Evolutionary conservation across 2,329 filamentous ascomycete genomes (phyloP), one percentile per base, ranked within the genome.

Genomic region (Chalaropsis thielavioides): DNA sequence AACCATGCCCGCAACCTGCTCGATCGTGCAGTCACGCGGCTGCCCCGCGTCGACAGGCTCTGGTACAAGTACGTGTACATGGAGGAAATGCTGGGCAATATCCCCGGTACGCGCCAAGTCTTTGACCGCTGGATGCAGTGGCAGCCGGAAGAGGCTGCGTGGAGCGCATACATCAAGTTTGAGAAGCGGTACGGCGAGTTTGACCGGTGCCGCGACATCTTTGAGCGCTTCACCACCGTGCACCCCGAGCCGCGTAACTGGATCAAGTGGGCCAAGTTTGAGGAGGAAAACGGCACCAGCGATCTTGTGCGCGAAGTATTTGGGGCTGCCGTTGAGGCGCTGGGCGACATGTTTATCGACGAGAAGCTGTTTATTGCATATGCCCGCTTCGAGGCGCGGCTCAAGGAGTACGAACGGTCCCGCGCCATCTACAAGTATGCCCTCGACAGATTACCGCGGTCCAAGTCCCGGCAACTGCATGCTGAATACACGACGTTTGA

Each of bases 61-160:
- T 99, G 94, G 94, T 99, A 96, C 79, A 97, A 97, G 75, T 99
- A 96, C 79, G 90, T 95, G 31, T 96, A 95, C 74, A 95, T 96
- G 88, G 92, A 97, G 78, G 94, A 99, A 81, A 97, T 92, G 76
- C 81, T 99, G 64, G 91, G 91, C 6, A 96, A 99, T 71, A 86
- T 99, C 61, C 85, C 92, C 2, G 94, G 92, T 43, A 95, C 91
- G 2, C 81, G 94, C 66, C 90, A 96, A 71, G 90, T 97, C 0
- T 99, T 97, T 73, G 94, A 99, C 77, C 82, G 94, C 58, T 99
- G 94, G 94, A 92, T 99, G 88, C 87, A 89, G 68, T 99, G 94
- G 94, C 90, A 96, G 74, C 94, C 94, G 0, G 91, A 96, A 70
- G 92, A 97, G 81, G 86, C 89, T 54, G 94, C 92, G 0, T 99